phyloP scores from a whole-genome alignment of 2,329 filamentous ascomycete genomes.

The Neonectria faginata region DNA sequence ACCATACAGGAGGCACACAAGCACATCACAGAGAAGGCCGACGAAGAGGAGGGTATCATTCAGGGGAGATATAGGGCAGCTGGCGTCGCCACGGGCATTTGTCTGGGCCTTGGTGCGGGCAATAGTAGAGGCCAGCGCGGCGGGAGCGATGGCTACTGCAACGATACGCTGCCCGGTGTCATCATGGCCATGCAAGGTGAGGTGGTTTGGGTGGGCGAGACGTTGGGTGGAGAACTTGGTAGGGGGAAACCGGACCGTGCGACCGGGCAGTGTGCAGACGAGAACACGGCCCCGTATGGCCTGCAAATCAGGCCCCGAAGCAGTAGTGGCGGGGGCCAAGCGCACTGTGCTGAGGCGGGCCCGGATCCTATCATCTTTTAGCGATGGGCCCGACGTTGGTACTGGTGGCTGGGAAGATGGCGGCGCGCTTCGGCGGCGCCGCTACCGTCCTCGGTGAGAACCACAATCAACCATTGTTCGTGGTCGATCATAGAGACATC shows the following conservation, averaged over 20 bases:
- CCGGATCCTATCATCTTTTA: constrained; percentile 10
- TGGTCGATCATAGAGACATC: constrained; percentile 5
- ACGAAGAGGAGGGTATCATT: constrained; percentile 10
- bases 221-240: constrained; percentile 16
- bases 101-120: constrained; percentile 8
- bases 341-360: constrained; percentile 27
- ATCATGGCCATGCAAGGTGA: constrained; percentile 42
- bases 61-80: constrained; percentile 8
- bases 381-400: constrained; percentile 27
- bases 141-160: constrained; percentile 39
- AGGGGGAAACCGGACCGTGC: constrained; percentile 34
- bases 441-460: constrained; percentile 24
- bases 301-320: constrained; percentile 3
- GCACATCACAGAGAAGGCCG: constrained; percentile 13
- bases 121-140: constrained; percentile 6
- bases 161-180: constrained; percentile 39
- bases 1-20: constrained; percentile 6
- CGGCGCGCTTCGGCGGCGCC: constrained; percentile 30
- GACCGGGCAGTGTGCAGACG: constrained; percentile 26
- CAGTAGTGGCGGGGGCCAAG: constrained; percentile 1
- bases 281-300: not conserved
- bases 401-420: constrained; percentile 35
- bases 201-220: constrained; percentile 35
- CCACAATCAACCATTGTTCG: constrained; percentile 11
- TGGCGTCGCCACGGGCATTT: constrained; percentile 14